These are phyloP conservation scores for Trichoderma polysporum DNA, from an alignment of 2,329 filamentous ascomycete species.

Conservation along the genomic window DNA sequence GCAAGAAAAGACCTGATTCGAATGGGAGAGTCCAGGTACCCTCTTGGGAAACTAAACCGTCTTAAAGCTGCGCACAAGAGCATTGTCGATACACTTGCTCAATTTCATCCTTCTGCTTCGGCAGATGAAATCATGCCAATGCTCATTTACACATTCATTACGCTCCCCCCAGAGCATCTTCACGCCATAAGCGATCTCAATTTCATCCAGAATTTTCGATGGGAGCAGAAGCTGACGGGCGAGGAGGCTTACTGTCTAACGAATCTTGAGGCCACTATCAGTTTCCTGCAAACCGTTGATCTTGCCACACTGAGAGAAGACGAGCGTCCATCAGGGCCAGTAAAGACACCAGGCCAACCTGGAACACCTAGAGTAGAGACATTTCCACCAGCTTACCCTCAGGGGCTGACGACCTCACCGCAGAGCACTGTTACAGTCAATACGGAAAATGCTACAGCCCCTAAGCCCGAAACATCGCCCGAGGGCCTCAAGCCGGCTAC, in stretches of 20 bases:
- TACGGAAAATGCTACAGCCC: conserved; percentile 34
- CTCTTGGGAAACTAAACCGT: conserved; percentile 85
- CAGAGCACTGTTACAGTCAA: conserved; percentile 35
- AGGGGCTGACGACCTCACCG: conserved; percentile 41
- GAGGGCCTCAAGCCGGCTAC: conserved; percentile 46
- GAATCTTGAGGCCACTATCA: conserved; percentile 91
- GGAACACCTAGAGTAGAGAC: conserved; percentile 53
- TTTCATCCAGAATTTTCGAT: conserved; percentile 90
- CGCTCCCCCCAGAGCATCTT: conserved; percentile 78
- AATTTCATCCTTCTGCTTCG: conserved; percentile 75
- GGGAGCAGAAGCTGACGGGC: conserved; percentile 81
- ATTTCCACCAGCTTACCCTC: conserved; percentile 57
- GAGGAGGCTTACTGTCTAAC: conserved; percentile 96
- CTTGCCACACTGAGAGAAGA: conserved; percentile 82
- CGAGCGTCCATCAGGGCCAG: conserved; percentile 67
- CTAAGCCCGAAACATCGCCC: conserved; percentile 40
- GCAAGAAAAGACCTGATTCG: conserved; percentile 68
- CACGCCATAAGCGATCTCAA: conserved; percentile 92
- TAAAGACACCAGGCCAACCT: conserved; percentile 53
- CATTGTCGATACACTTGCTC: conserved; percentile 81
- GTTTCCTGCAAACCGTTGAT: conserved; percentile 93
- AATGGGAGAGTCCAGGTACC: conserved; percentile 87
- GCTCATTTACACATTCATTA: conserved; percentile 93
- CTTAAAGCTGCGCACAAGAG: conserved; percentile 87
- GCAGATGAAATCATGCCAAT: conserved; percentile 97